Evolutionary conservation across 148 eudicot genomes (phyloP), one percentile per base, ranked within the genome.

Genomic region (Amaranthus hypochondriacus): DNA sequence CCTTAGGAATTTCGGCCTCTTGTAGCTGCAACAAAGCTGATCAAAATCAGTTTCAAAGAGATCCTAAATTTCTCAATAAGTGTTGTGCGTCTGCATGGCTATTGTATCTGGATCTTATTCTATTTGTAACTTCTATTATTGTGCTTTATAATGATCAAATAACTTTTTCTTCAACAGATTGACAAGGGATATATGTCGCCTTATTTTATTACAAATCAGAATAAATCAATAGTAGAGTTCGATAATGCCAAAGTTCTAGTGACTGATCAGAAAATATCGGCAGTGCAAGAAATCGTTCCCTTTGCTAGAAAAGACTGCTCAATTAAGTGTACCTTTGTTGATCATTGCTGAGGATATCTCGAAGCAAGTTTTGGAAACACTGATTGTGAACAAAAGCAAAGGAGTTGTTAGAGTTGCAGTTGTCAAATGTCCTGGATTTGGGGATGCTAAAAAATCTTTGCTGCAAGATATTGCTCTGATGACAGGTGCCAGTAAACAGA

Each of bases 151-250:
- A 62, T 68, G 44, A 74, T 67, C 53, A 49, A 53, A 65, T 57
- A 53, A 57, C 2, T 64, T 69, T 74, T n/a, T 5, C 75, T 83
- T 81, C 46, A 79, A 72, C 93, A 95, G 98, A 82, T 95, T 48
- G 93, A 91, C 85, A 92, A 90, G 87, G 98, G 98, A 39, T 95
- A 92, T 78, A 88, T 95, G 85, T 95, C 97, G n/a, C 88, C 89
- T n/a, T 87, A 86, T 57, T 95, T 92, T 66, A 73, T 95, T 61
- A 95, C 93, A 18, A 92, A 95, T 76, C 86, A 77, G 82, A 93
- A 91, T 68, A 92, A 85, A 76, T 86, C 88, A 21, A 86, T 74
- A 10, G 90, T 95, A 71, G 98, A 95, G 78, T 95, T 89, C 81
- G 98, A 92, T 70, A 85, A 92, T 81, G 87, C 89, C 48, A 88